A percentile compares a stretch with the other conserved stretches of the same genome.
Conservation (phyloP, 345 rosid genomes). For the Populus alba region DNA sequence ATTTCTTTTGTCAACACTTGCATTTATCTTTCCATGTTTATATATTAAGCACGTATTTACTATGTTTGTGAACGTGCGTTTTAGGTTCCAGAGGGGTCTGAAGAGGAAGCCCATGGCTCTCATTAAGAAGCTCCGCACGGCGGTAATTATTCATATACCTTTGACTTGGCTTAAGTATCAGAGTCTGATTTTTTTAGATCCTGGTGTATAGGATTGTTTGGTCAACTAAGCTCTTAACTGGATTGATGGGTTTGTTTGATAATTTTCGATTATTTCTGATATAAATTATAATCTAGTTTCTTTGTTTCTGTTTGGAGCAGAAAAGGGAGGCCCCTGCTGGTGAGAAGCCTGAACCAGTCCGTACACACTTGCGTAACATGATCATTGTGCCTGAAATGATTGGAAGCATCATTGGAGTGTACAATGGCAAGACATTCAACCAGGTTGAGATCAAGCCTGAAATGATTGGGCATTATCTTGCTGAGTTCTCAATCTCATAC, state of each 20-base stretch:
- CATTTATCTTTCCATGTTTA: neutral
- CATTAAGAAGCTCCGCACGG: slow-evolving; percentile 37
- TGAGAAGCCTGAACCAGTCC: slow-evolving; percentile 92
- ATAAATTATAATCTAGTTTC: neutral
- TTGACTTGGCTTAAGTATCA: neutral
- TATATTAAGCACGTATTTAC: neutral
- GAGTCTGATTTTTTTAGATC: neutral
- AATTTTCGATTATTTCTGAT: neutral
- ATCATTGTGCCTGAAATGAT: slow-evolving; percentile 96
- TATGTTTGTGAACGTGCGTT: neutral
- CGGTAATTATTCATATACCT: slow-evolving; percentile 9
- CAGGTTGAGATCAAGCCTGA: slow-evolving; percentile 97
- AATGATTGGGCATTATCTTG: slow-evolving; percentile 54
- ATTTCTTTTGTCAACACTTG: neutral
- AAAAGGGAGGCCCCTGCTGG: slow-evolving; percentile 95
- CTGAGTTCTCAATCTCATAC: slow-evolving; percentile 35
- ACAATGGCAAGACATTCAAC: slow-evolving; percentile 94
- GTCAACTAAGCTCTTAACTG: neutral
- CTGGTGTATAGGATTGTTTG: neutral
- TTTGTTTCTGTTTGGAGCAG: slow-evolving; percentile 34
- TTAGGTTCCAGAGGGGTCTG: slow-evolving; percentile 89
- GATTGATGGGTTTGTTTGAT: neutral
- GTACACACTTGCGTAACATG: slow-evolving; percentile 90
- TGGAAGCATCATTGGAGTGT: slow-evolving; percentile 86
- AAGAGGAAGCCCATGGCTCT: slow-evolving; percentile 40